A percentile compares a stretch with the other conserved stretches of the same genome.
Evolutionary conservation across 208 protist species (phyloP).

Genomic region (Trypanosoma brucei): DNA sequence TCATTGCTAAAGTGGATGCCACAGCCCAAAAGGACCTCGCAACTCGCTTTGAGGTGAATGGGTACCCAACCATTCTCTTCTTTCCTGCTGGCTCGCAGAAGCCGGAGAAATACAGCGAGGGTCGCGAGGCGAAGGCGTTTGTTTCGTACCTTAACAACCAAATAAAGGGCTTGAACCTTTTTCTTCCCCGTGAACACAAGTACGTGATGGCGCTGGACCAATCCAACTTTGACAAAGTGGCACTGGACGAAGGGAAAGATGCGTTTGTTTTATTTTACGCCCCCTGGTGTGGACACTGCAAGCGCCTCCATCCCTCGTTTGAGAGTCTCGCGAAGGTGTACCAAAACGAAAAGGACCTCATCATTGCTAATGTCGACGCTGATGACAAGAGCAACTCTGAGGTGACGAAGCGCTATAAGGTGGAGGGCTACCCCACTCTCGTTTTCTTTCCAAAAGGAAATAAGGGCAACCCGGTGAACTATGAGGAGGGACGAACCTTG

Average conservation of each 20-base stretch:
- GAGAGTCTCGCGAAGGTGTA: constrained; percentile 45
- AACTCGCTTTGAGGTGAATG: constrained; percentile 29
- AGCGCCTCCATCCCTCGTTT: constrained; percentile 62
- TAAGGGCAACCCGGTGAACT: constrained; percentile 35
- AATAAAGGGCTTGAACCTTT: constrained; percentile 22
- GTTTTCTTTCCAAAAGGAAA: constrained; percentile 56
- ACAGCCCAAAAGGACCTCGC: constrained; percentile 37
- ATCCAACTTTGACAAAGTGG: constrained; percentile 31
- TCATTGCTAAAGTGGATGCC: constrained; percentile 72
- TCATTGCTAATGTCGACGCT: constrained; percentile 66
- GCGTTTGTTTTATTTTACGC: constrained; percentile 77
- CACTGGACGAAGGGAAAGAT: constrained; percentile 42
- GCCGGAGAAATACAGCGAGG: constrained; percentile 32
- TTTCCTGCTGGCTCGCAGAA: constrained; percentile 34
- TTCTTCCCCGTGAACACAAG: constrained; percentile 21
- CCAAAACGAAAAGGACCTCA: constrained; percentile 54
- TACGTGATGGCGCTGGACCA: constrained; percentile 33
- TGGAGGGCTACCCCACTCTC: constrained; percentile 56
- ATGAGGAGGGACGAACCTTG: constrained; percentile 35
- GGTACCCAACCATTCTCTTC: constrained; percentile 72
- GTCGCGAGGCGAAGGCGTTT: constrained; percentile 32
- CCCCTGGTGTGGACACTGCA: constrained; percentile 87
- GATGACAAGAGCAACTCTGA: constrained; percentile 29
- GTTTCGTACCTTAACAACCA: constrained; percentile 34
- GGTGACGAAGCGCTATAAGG: constrained; percentile 24